A percentile compares a stretch with the other conserved stretches of the same genome.
These are phyloP conservation scores for Fusarium sp. DNA, from an alignment of 2,329 filamentous ascomycete species.

Conservation along the genomic window DNA sequence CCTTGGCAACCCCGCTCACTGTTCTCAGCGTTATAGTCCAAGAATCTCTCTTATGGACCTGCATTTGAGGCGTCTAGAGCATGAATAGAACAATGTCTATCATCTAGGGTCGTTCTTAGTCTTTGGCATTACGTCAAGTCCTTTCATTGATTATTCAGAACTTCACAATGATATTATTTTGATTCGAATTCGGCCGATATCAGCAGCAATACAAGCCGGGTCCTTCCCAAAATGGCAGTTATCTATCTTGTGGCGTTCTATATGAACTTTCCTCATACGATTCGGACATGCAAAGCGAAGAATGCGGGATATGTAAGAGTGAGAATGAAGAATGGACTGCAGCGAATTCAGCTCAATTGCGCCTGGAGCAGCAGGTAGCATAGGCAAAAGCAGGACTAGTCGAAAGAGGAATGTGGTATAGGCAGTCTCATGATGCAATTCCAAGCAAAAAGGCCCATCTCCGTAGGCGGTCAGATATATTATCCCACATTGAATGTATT, in stretches of 20 bases:
- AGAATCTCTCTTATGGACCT: constrained; percentile 12
- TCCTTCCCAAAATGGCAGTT: constrained; percentile 11
- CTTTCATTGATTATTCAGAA: constrained; percentile 5
- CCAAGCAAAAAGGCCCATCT: background rate
- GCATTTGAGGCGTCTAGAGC: constrained; percentile 2
- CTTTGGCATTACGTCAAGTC: constrained; percentile 1
- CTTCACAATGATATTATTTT: constrained; percentile 7
- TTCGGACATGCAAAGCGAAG: constrained; percentile 4
- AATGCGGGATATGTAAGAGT: constrained; percentile 1
- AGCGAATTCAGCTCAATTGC: background rate
- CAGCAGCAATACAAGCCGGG: constrained; percentile 13
- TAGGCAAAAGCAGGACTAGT: background rate
- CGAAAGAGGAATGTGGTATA: background rate
- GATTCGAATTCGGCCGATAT: constrained; percentile 18
- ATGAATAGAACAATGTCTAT: constrained; percentile 10
- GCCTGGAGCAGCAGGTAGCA: background rate
- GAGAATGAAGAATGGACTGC: background rate
- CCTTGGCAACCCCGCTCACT: background rate
- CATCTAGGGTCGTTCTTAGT: constrained; percentile 12
- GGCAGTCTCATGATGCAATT: background rate
- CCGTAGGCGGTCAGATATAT: background rate
- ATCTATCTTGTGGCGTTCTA: constrained; percentile 8
- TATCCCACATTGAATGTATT: background rate
- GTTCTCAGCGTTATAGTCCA: constrained; percentile 8
- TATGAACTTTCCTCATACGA: constrained; percentile 10